Evolutionary conservation across 495 filamentous ascomycete genomes (phyloP).

Genomic region (Penicillium daleae): DNA sequence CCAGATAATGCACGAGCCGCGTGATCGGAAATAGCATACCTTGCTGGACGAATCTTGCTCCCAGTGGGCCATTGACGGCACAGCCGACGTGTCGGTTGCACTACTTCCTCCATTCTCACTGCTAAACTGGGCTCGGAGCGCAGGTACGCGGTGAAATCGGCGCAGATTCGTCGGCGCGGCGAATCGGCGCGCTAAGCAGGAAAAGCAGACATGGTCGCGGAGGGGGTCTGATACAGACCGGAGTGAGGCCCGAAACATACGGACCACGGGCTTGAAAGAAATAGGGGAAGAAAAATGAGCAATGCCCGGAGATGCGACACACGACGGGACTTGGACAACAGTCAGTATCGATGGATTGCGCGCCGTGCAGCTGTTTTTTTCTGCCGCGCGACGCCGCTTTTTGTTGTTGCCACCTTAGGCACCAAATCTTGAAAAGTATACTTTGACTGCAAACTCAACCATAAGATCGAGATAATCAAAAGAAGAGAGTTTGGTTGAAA

Average conservation of each 20-base stretch:
- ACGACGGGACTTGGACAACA: conserved; percentile 4
- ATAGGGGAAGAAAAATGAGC: conserved; percentile 7
- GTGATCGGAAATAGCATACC: neutral
- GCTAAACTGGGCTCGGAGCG: conserved; percentile 14
- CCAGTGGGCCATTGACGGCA: neutral
- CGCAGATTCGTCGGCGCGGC: conserved; percentile 30
- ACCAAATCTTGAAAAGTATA: neutral
- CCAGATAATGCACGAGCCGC: neutral
- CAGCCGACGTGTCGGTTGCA: neutral
- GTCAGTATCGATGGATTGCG: conserved; percentile 4
- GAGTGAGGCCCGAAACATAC: conserved; percentile 48
- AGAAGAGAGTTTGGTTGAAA: no score
- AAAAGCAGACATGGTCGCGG: conserved; percentile 42
- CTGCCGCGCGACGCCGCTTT: conserved; percentile 28
- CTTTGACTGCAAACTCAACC: neutral
- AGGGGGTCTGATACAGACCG: conserved; percentile 48
- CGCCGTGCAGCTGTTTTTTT: conserved; percentile 28
- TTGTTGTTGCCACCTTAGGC: conserved; percentile 8
- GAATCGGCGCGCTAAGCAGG: conserved; percentile 38
- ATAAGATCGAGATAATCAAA: no score
- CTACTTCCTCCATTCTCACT: conserved; percentile 4
- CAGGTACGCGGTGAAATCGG: conserved; percentile 33
- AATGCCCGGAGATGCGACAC: conserved; percentile 5
- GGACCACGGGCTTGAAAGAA: conserved; percentile 16
- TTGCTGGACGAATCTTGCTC: neutral